Evolutionary conservation across 1,284 basidiomycete species (phyloP).

Genomic region (Moesziomyces sp.): DNA sequence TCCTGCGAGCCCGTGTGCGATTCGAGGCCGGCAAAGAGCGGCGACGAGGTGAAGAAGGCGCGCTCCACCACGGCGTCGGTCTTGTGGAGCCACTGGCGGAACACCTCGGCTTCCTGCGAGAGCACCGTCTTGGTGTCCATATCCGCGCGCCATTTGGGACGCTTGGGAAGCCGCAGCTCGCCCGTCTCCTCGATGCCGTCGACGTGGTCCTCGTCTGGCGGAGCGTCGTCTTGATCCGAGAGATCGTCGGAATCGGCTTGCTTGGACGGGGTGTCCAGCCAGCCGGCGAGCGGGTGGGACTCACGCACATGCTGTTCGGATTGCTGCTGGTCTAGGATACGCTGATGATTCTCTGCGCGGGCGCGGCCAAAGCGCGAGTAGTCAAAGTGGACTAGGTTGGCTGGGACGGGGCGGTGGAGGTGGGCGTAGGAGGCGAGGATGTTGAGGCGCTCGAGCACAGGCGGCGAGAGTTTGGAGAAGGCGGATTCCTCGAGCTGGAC

Average conservation of each 20-base stretch:
- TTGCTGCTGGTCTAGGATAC: constrained; percentile 13
- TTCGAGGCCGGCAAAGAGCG: constrained; percentile 29
- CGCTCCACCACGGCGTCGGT: constrained; percentile 50
- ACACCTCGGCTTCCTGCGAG: constrained; percentile 52
- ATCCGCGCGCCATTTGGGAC: constrained; percentile 50
- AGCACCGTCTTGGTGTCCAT: constrained; percentile 54
- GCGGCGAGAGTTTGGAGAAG: constrained; percentile 52
- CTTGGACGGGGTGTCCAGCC: constrained; percentile 11
- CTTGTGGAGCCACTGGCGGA: constrained; percentile 51
- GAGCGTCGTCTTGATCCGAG: constrained; percentile 1
- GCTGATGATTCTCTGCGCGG: constrained; percentile 30
- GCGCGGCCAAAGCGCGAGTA: constrained; percentile 45
- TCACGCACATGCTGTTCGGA: constrained; percentile 11
- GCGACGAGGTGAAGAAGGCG: constrained; percentile 48
- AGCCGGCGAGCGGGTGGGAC: constrained; percentile 30
- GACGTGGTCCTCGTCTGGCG: constrained; percentile 6
- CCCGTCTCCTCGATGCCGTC: constrained; percentile 28
- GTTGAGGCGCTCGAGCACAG: constrained; percentile 51
- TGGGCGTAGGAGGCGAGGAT: constrained; percentile 47
- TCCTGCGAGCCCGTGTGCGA: constrained; percentile 37
- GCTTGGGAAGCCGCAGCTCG: constrained; percentile 50
- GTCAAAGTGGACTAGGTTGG: constrained; percentile 26
- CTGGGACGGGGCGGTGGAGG: constrained; percentile 38
- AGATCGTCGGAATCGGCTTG: neutral
- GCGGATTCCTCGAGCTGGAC: constrained; percentile 50